phyloP scores from a whole-genome alignment of 345 rosid species.

The Corymbia maculata region DNA sequence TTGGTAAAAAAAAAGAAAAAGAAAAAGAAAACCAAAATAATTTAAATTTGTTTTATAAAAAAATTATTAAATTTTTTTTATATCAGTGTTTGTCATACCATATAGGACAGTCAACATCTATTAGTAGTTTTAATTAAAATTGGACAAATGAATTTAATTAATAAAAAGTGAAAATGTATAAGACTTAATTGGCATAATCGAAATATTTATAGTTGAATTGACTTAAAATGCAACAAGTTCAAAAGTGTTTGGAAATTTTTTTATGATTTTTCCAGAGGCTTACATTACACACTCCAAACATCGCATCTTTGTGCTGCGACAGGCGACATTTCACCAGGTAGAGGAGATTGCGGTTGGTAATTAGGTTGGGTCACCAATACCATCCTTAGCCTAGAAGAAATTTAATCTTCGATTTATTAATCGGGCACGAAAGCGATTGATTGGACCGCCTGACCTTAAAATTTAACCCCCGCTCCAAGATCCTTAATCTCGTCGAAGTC shows the following conservation, averaged over 20 bases:
- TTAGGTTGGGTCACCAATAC: neutral
- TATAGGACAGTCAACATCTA: rapidly evolving
- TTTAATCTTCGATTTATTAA: neutral
- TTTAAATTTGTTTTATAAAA: no score
- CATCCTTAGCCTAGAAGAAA: neutral
- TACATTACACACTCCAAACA: neutral
- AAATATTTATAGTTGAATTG: no score
- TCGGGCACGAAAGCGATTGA: neutral
- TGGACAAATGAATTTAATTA: rapidly evolving
- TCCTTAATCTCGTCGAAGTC: neutral
- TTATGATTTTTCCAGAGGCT: neutral
- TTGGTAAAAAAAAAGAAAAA: no score
- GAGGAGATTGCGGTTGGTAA: neutral
- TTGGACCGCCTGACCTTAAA: neutral
- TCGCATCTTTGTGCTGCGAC: neutral
- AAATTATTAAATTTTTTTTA: no score
- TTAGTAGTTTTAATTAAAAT: neutral
- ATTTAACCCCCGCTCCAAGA: no score
- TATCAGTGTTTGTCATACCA: neutral
- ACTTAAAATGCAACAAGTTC: no score
- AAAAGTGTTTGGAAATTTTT: no score
- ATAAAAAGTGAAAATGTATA: no score
- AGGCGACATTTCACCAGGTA: neutral
- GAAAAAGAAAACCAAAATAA: no score
- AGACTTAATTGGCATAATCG: rapidly evolving